Conservation (phyloP, 306 rosid species). For the Styphnolobium japonicum region DNA sequence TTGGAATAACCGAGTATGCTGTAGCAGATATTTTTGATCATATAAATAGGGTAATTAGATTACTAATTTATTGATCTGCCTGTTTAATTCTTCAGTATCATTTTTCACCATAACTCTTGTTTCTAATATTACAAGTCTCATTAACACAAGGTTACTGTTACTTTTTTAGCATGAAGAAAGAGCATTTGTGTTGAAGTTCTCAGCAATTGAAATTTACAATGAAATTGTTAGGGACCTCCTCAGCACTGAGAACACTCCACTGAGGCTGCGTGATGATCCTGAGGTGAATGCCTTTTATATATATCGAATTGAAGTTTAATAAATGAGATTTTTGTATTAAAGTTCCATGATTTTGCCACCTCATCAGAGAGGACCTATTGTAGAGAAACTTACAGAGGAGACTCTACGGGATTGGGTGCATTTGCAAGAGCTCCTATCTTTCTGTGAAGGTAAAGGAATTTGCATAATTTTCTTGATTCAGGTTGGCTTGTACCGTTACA, state of each 20-base stretch:
- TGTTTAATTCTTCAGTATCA: background rate
- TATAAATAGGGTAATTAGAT: slow-evolving; percentile 58
- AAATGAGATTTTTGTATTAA: background rate
- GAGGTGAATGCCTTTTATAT: slow-evolving; percentile 51
- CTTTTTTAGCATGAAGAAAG: slow-evolving; percentile 80
- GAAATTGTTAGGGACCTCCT: slow-evolving; percentile 88
- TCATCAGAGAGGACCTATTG: slow-evolving; percentile 64
- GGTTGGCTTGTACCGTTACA: slow-evolving; percentile 16
- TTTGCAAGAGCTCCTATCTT: slow-evolving; percentile 75
- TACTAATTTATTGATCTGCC: background rate
- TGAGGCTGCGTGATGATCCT: slow-evolving; percentile 90
- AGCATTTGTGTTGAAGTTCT: slow-evolving; percentile 84
- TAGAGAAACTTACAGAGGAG: slow-evolving; percentile 87
- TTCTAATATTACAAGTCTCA: slow-evolving; percentile 1
- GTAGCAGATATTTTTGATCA: slow-evolving; percentile 84
- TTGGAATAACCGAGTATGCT: slow-evolving; percentile 79
- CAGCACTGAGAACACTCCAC: slow-evolving; percentile 64
- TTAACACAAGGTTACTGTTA: background rate
- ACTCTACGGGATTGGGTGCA: slow-evolving; percentile 76
- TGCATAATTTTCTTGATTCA: background rate
- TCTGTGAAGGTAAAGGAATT: slow-evolving; percentile 71
- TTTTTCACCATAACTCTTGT: background rate
- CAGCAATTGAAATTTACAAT: slow-evolving; percentile 88
- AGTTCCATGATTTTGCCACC: slow-evolving; percentile 18
- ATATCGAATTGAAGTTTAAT: background rate